Base-by-base conservation (phyloP, 192 early-diverging fungal genomes). In the Podila verticillata region DNA sequence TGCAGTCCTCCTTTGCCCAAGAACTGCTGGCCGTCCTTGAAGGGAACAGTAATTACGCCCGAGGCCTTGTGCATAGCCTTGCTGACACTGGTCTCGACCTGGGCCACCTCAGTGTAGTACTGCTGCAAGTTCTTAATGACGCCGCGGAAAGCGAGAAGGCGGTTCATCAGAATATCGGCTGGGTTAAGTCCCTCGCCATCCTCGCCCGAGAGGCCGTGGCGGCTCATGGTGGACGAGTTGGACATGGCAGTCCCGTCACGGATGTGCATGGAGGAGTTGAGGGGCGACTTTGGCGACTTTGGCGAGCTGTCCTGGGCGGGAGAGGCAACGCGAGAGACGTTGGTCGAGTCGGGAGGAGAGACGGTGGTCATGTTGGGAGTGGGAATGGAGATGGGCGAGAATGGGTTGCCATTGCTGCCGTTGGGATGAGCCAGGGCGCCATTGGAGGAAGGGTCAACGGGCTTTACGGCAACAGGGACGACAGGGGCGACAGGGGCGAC, bases 1-100 rank as follows among this genome's bases (percentile, higher is more conserved):
- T 82, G 83, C 26, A 79, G 63, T 19, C 82, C 74, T 31, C 69
- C 73, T 31, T 83, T 60, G 17, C 65, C 79, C 36, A 73, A 32
- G 61, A 75, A 84, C 63, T 70, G 74, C 48, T 83, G 67, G 22
- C 72, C 80, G 51, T 73, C 80, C 72, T 82, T 82, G 62, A 82
- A 73, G 19, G 80, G 80, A 36, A 73, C 67, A 10, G 59, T 36
- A 61, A 82, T 70, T 19, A 74, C 64, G 39, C 63, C 56, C 22
- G 80, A 72, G 26, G 68, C 57, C 54, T 82, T 82, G 61, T 69
- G 60, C 58, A 70, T 66, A 30, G 66, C 72, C 61, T 73, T 74
- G 73, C 66, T 64, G 34, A 67, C 63, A 24, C 58, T 58, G 13
- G 31, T 61, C 57, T 85, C 81, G 51, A 75, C 81, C 57, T 62